phyloP scores from a whole-genome alignment of 257 asterid species.

The Solanum medicagineum region DNA sequence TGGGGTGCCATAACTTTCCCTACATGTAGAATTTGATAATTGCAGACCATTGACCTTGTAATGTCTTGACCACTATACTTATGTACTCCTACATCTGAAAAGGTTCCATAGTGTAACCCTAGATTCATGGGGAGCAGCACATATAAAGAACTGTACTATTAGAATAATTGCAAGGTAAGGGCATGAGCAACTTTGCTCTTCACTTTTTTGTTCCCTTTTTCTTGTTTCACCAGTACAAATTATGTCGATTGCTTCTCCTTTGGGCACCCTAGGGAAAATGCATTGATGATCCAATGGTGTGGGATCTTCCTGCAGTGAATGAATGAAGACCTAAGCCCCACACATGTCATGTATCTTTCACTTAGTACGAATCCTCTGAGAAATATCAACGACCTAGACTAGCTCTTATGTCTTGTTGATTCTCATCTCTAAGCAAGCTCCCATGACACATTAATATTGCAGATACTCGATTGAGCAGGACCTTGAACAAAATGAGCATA shows the following conservation, averaged over 20 bases:
- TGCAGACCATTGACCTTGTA: background rate
- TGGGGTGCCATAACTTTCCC: background rate
- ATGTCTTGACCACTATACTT: background rate
- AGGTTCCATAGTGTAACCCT: background rate
- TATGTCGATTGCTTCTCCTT: background rate
- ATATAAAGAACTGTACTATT: background rate
- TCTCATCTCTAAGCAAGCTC: background rate
- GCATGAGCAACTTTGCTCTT: background rate
- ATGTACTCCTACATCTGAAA: background rate
- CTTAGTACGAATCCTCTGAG: background rate
- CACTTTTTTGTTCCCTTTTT: background rate
- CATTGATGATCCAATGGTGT: background rate
- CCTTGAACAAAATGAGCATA: background rate
- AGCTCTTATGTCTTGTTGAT: background rate
- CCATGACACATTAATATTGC: background rate
- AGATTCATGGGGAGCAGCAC: background rate
- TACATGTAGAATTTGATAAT: background rate
- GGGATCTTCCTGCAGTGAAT: background rate
- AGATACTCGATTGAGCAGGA: background rate
- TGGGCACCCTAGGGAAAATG: background rate
- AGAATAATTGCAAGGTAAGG: background rate
- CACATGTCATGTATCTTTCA: background rate
- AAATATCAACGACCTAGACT: background rate
- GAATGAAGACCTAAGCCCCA: background rate
- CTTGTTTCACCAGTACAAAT: background rate